These are phyloP conservation scores for Neurospora terricola DNA, from an alignment of 495 filamentous ascomycete genomes.

Conservation along the genomic window DNA sequence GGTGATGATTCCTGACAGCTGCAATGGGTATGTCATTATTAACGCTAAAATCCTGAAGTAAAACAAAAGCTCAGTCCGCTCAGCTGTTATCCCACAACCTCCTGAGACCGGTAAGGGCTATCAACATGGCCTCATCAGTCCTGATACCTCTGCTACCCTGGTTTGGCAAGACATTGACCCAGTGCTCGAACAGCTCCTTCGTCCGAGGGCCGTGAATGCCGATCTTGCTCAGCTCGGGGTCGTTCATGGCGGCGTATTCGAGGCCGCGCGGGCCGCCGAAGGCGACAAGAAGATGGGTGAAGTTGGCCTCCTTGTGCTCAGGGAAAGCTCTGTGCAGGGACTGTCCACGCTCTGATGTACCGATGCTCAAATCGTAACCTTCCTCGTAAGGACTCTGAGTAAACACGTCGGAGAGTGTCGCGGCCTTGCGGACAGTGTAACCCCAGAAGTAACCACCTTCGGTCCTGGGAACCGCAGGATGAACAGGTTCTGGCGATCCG, in stretches of 20 bases:
- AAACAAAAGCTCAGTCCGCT: background rate
- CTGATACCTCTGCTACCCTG: conserved; percentile 70
- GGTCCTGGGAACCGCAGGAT: conserved; percentile 50
- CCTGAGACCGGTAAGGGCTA: conserved; percentile 52
- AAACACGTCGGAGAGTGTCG: conserved; percentile 53
- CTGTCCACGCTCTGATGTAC: conserved; percentile 62
- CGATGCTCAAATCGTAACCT: conserved; percentile 59
- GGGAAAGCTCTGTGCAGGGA: conserved; percentile 40
- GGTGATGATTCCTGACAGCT: background rate
- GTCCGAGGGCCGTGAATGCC: conserved; percentile 44
- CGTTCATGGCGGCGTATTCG: conserved; percentile 57
- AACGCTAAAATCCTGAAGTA: background rate
- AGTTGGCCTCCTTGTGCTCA: conserved; percentile 32
- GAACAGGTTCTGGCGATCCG: conserved; percentile 43
- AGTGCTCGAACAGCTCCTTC: conserved; percentile 62
- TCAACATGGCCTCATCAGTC: conserved; percentile 70
- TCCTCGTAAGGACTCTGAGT: conserved; percentile 53
- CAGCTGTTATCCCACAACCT: conserved; percentile 37
- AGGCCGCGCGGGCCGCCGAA: conserved; percentile 67
- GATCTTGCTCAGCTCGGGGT: conserved; percentile 46
- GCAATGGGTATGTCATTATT: background rate
- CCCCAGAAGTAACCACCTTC: conserved; percentile 73
- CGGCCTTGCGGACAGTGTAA: conserved; percentile 49
- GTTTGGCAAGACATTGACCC: conserved; percentile 63
- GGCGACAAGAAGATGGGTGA: conserved; percentile 58